Percentiles rank a stretch among this genome's conserved stretches.
phyloP scores from a whole-genome alignment of 2,329 filamentous ascomycete genomes.

The Ceratocystis cubensis region DNA sequence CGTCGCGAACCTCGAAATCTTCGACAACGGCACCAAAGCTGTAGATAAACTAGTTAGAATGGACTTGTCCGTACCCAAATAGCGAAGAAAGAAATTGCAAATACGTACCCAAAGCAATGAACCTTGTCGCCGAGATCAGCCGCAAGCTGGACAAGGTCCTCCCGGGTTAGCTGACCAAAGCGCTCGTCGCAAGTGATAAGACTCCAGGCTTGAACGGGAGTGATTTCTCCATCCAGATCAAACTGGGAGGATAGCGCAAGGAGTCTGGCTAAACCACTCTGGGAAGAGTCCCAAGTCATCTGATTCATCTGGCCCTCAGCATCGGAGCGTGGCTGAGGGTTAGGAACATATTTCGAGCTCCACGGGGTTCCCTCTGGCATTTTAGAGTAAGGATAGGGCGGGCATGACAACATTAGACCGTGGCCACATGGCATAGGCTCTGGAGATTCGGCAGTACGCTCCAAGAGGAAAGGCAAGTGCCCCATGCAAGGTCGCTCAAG shows the following conservation, averaged over 20 bases:
- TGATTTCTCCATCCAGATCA: slow-evolving; percentile 79
- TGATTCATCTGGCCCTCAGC: slow-evolving; percentile 38
- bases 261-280: slow-evolving; percentile 64
- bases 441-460: slow-evolving; percentile 27
- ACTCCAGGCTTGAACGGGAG: slow-evolving; percentile 89
- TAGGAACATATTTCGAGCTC: slow-evolving; percentile 33
- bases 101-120: slow-evolving; percentile 79
- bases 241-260: slow-evolving; percentile 73
- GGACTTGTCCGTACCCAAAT: not conserved
- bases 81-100: slow-evolving; percentile 10
- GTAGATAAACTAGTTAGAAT: slow-evolving; percentile 15
- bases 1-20: slow-evolving; percentile 62
- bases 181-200: slow-evolving; percentile 62
- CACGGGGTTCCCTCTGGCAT: slow-evolving; percentile 41
- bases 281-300: slow-evolving; percentile 68
- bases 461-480: slow-evolving; percentile 69
- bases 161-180: slow-evolving; percentile 49
- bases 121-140: slow-evolving; percentile 68
- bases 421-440: slow-evolving; percentile 60
- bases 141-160: slow-evolving; percentile 60
- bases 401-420: slow-evolving; percentile 84
- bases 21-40: slow-evolving; percentile 54
- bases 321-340: slow-evolving; percentile 23
- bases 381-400: slow-evolving; percentile 50
- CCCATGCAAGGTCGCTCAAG: slow-evolving; percentile 91